Evolutionary conservation across 2,329 filamentous ascomycete genomes (phyloP).

Genomic region (Pseudogymnoascus sp.): DNA sequence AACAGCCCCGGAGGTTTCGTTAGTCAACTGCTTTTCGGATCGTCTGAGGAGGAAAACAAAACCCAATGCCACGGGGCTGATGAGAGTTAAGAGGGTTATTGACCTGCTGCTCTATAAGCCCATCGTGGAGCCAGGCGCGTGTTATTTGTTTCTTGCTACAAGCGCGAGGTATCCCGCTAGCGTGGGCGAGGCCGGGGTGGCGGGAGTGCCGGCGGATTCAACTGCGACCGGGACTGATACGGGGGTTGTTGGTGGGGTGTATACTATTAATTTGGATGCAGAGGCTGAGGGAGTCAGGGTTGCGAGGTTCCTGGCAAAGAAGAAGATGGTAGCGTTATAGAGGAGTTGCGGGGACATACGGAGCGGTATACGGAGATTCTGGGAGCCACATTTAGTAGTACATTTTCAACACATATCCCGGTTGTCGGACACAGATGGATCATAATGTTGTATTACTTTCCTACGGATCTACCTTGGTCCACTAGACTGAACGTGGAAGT

Average conservation of each 20-base stretch:
- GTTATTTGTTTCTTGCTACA: constrained; percentile 31
- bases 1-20: background rate
- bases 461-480: background rate
- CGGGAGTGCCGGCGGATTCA: constrained; percentile 14
- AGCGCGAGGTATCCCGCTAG: constrained; percentile 26
- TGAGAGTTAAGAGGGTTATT: background rate
- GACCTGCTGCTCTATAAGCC: background rate
- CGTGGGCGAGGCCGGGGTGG: constrained; percentile 11
- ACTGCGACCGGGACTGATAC: constrained; percentile 26
- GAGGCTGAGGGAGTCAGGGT: constrained; percentile 18
- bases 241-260: constrained; percentile 28
- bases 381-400: background rate
- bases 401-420: background rate
- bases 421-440: background rate
- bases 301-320: too few species aligned
- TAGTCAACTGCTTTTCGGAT: constrained; percentile 4
- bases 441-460: background rate
- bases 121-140: constrained; percentile 28
- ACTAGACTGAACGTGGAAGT: background rate
- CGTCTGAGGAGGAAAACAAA: background rate
- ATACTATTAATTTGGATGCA: constrained; percentile 26
- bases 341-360: too few species aligned
- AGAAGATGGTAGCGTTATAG: too few species aligned
- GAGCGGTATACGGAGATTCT: background rate
- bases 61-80: background rate